These are phyloP conservation scores for Pharus latifolius DNA, from an alignment of 176 grass and related monocot genomes.

Conservation along the genomic window DNA sequence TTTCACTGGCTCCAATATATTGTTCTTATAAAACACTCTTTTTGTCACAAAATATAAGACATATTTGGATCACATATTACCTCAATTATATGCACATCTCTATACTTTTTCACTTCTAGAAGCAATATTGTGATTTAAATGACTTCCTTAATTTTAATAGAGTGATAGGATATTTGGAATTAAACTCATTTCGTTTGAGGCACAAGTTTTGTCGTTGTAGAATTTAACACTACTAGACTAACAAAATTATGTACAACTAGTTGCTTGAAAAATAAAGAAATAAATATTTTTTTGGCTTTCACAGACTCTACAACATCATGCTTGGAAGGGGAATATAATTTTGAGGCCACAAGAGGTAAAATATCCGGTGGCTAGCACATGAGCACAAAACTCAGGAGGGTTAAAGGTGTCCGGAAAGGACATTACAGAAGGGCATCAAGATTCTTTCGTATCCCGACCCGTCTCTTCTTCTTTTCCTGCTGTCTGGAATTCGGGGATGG, in stretches of 20 bases:
- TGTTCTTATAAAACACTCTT: no score
- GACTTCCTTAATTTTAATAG: no score
- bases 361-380: slow-evolving; percentile 2
- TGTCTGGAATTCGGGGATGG: slow-evolving; percentile 32
- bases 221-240: neutral
- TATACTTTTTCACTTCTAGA: neutral
- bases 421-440: slow-evolving; percentile 27
- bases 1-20: no score
- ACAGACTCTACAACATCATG: neutral
- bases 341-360: neutral
- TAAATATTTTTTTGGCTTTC: slow-evolving; percentile 11
- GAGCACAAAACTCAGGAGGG: neutral
- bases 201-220: neutral
- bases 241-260: neutral
- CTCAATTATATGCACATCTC: neutral
- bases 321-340: neutral
- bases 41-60: no score
- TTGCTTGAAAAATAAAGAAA: neutral
- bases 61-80: no score
- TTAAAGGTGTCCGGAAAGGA: slow-evolving; percentile 10
- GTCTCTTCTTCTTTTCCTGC: slow-evolving; percentile 24
- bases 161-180: no score
- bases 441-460: slow-evolving; percentile 36
- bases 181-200: no score
- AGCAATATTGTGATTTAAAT: no score